Evolutionary conservation across 2,329 filamentous ascomycete genomes (phyloP).

Genomic region (Colletotrichum lupini): DNA sequence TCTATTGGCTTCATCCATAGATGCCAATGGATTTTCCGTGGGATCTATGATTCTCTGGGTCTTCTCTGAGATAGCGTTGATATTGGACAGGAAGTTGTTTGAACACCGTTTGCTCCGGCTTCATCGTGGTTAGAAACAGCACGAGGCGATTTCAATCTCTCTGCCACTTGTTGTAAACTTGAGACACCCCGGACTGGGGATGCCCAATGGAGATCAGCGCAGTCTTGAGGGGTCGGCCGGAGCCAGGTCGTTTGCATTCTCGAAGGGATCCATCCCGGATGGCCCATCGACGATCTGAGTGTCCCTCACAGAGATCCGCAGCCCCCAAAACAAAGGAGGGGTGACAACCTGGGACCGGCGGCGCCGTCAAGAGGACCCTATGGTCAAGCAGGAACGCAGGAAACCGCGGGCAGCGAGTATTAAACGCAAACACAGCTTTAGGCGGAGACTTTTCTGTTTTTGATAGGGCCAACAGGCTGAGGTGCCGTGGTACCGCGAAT

Average conservation of each 20-base stretch:
- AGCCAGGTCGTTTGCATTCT: conserved; percentile 32
- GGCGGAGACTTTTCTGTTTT: background rate
- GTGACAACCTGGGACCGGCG: background rate
- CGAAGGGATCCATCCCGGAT: conserved; percentile 16
- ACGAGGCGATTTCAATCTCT: conserved; percentile 4
- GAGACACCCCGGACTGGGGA: conserved; percentile 28
- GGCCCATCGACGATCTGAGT: conserved; percentile 25
- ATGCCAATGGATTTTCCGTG: background rate
- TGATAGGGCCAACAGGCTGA: conserved; percentile 8
- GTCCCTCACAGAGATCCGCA: conserved; percentile 15
- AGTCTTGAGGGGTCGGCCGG: conserved; percentile 4
- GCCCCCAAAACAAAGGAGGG: background rate
- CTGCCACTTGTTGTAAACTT: background rate
- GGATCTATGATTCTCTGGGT: background rate
- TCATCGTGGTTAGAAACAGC: background rate
- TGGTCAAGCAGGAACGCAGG: background rate
- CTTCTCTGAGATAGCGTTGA: background rate
- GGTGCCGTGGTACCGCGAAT: conserved; percentile 25
- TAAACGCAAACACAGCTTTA: background rate
- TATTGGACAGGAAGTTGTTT: no score
- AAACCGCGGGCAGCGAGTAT: background rate
- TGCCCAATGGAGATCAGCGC: conserved; percentile 24
- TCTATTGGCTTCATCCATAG: background rate
- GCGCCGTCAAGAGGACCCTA: background rate
- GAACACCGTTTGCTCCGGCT: background rate